Base-by-base conservation (phyloP, 2,329 filamentous ascomycete species). In the Fusarium hainanense region DNA sequence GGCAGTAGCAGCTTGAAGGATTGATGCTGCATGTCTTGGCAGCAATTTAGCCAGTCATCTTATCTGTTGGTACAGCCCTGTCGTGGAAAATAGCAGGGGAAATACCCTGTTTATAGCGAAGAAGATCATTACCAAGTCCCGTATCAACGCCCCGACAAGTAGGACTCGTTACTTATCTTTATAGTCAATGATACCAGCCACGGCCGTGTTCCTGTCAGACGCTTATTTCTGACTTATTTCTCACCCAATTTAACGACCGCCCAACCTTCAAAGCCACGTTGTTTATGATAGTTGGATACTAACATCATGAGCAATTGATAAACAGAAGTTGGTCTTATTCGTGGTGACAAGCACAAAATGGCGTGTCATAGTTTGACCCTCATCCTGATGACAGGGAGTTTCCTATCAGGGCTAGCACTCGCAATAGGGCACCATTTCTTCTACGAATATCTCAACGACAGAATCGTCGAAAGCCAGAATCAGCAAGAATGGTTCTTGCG, bases 401-500 rank as follows among this genome's bases (percentile, higher is more conserved):
- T 69, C 0, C 5, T 65, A 1, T 13, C 41, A 1, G 66, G 59
- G 18, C 2, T 61, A 3, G 0, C 41, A 0, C 51, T 68, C 1
- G 64, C 64, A 6, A 20, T 68, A 1, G 50, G 41, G 0, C 66
- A 69, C 11, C 65, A 69, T 11, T n/a, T 69, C 0, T 69, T 52
- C 18, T 69, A 69, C 16, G 10, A 43, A 0, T 52, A 28, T 8
- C 30, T 65, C 0, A 12, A 69, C 1, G 20, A 25, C 0, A 21
- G 32, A 1, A 30, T 68, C 0, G 25, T 65, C 4, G 20, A 43
- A 16, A 61, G 12, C 4, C 44, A 59, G 0, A 42, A 18, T 0
- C 66, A 68, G 1, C 66, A 69, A 30, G 64, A 68, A n/a, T 69
- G 66, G 65, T 65, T 44, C 7, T 7, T 68, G 1, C 65, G 66